phyloP scores from a whole-genome alignment of 805 yeast genomes.

The Zygoascus biomembranicola region DNA sequence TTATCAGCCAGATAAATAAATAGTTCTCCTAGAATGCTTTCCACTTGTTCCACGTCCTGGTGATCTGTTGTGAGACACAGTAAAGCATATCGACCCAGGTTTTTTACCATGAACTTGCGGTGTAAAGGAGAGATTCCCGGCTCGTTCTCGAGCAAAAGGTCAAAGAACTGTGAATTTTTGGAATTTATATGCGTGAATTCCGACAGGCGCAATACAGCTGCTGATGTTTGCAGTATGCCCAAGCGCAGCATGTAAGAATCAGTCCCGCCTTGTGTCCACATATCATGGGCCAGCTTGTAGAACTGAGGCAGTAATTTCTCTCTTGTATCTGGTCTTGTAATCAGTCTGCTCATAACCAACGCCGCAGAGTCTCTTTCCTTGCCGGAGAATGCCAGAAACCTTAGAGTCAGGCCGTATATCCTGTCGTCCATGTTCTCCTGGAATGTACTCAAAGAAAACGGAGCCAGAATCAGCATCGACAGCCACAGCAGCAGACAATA shows the following conservation, averaged over 20 bases:
- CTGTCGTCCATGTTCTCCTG: slow-evolving; percentile 24
- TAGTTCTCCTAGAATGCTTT: slow-evolving; percentile 42
- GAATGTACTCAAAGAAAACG: slow-evolving; percentile 51
- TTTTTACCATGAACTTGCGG: slow-evolving; percentile 24
- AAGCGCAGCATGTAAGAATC: slow-evolving; percentile 19
- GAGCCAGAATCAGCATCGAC: slow-evolving; percentile 58
- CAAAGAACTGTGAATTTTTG: background rate
- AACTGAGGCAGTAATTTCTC: slow-evolving; percentile 26
- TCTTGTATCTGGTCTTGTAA: slow-evolving; percentile 41
- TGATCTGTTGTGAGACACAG: slow-evolving; percentile 16
- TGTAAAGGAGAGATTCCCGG: slow-evolving; percentile 2
- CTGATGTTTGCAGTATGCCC: slow-evolving; percentile 36
- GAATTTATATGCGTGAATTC: background rate
- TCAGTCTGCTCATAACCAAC: slow-evolving; percentile 42
- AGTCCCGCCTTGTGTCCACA: background rate
- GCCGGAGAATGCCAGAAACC: slow-evolving; percentile 39
- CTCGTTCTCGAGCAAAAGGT: background rate
- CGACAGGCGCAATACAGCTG: slow-evolving; percentile 23
- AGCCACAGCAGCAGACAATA: slow-evolving; percentile 63
- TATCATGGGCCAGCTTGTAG: slow-evolving; percentile 8
- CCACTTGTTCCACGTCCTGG: slow-evolving; percentile 27
- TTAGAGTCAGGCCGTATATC: slow-evolving; percentile 32
- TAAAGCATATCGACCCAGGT: slow-evolving; percentile 35
- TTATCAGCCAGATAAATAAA: slow-evolving; percentile 36
- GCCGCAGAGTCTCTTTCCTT: slow-evolving; percentile 51